phyloP scores from a whole-genome alignment of 768 basidiomycete genomes.

The Amyloporia xantha region DNA sequence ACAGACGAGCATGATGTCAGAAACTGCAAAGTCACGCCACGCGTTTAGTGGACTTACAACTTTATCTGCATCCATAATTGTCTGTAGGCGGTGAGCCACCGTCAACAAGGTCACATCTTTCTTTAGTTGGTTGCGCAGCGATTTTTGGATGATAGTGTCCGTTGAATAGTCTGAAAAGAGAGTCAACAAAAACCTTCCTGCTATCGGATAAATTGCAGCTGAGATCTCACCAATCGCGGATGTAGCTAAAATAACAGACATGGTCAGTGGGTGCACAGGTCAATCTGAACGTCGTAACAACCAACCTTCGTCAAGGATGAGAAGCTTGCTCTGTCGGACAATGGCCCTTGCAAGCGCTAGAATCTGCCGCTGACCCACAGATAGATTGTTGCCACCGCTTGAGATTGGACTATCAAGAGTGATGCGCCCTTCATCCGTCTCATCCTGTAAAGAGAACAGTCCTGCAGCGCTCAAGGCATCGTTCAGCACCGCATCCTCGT shows the following conservation, averaged over 20 bases:
- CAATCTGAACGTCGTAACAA: background rate
- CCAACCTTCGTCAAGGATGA: conserved; percentile 51
- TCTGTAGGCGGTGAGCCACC: conserved; percentile 48
- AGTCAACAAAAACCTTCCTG: background rate
- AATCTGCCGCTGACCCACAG: conserved; percentile 54
- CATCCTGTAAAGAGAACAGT: conserved; percentile 32
- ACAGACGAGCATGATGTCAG: background rate
- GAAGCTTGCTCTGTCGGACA: conserved; percentile 46
- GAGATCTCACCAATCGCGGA: conserved; percentile 6
- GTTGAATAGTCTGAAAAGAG: conserved; percentile 40
- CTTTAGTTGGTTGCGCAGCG: conserved; percentile 39
- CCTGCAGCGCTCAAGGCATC: conserved; percentile 44
- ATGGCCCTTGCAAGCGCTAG: conserved; percentile 55
- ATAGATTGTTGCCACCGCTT: conserved; percentile 39
- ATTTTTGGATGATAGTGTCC: conserved; percentile 46
- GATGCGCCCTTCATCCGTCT: conserved; percentile 31
- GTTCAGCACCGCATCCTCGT: conserved; percentile 46
- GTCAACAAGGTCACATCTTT: conserved; percentile 44
- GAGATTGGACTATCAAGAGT: conserved; percentile 41
- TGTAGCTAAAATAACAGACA: background rate
- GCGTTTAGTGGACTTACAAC: conserved; percentile 27
- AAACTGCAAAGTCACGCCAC: background rate
- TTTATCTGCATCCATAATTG: conserved; percentile 53
- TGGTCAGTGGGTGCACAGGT: background rate
- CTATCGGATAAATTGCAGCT: background rate